phyloP scores from a whole-genome alignment of 306 rosid genomes.

The Cucurbita argyrosperma region DNA sequence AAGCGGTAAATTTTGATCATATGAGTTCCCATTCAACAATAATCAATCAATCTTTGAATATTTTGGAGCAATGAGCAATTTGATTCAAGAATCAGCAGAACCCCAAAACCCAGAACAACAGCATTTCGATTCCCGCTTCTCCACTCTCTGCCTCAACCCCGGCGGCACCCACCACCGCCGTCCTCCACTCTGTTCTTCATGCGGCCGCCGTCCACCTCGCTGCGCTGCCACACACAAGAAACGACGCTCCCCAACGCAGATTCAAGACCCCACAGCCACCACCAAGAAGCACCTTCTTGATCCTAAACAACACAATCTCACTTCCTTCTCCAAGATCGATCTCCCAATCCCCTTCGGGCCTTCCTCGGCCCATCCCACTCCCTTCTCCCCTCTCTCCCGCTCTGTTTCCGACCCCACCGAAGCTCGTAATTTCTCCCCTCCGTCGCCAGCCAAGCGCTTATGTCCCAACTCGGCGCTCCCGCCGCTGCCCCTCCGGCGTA shows the following conservation, averaged over 20 bases:
- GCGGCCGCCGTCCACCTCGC: not conserved
- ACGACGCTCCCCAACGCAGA: not conserved
- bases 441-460: not conserved
- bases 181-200: not conserved
- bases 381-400: conserved; percentile 7
- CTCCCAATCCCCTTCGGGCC: not conserved
- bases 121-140: not conserved
- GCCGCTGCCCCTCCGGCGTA: conserved; percentile 3
- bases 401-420: not conserved
- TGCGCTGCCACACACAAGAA: not conserved
- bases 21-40: not conserved
- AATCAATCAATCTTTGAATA: not conserved
- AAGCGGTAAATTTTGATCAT: too few species aligned
- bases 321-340: conserved; percentile 8
- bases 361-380: not conserved
- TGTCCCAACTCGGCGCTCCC: not conserved
- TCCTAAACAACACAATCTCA: not conserved
- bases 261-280: not conserved
- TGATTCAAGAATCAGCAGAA: not conserved
- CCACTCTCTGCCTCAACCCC: not conserved
- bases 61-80: not conserved
- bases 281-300: conserved; percentile 4
- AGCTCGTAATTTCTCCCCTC: not conserved
- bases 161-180: not conserved
- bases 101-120: not conserved